Percentiles rank a stretch among this genome's conserved stretches.
Conservation (phyloP, 345 rosid genomes). For the Luvunga scandens region DNA sequence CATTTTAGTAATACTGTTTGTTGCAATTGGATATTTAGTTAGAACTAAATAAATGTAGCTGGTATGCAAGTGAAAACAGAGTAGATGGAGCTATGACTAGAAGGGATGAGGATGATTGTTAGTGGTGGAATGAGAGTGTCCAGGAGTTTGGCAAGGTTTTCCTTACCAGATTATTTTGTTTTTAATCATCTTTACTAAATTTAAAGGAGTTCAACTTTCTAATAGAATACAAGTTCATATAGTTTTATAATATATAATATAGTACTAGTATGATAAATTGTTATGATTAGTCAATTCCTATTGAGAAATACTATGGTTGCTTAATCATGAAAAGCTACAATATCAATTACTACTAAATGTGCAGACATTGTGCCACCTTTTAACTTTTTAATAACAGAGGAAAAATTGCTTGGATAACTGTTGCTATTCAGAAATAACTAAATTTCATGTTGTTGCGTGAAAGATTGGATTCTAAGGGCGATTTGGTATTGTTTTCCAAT, state of each 20-base stretch:
- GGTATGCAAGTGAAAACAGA: not conserved
- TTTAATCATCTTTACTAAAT: not conserved
- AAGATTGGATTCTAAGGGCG: not conserved
- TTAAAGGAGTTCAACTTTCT: not conserved
- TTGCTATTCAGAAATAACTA: not conserved
- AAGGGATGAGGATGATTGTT: not conserved
- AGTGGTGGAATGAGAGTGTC: not conserved
- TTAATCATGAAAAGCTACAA: not conserved
- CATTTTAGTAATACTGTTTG: not conserved
- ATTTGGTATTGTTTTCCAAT: too few species aligned
- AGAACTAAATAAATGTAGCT: not conserved
- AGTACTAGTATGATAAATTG: not conserved
- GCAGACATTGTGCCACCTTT: not conserved
- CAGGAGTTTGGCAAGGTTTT: not conserved
- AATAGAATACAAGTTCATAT: not conserved
- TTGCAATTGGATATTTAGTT: not conserved
- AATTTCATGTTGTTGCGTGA: not conserved
- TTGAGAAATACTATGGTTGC: not conserved
- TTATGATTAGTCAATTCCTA: too few species aligned
- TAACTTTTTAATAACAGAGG: not conserved
- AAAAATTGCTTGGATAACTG: not conserved
- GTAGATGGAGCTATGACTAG: not conserved
- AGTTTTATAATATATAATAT: too few species aligned
- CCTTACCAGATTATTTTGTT: not conserved
- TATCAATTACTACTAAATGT: not conserved